phyloP scores from a whole-genome alignment of 2,329 filamentous ascomycete genomes.

The Aureobasidium sp. region DNA sequence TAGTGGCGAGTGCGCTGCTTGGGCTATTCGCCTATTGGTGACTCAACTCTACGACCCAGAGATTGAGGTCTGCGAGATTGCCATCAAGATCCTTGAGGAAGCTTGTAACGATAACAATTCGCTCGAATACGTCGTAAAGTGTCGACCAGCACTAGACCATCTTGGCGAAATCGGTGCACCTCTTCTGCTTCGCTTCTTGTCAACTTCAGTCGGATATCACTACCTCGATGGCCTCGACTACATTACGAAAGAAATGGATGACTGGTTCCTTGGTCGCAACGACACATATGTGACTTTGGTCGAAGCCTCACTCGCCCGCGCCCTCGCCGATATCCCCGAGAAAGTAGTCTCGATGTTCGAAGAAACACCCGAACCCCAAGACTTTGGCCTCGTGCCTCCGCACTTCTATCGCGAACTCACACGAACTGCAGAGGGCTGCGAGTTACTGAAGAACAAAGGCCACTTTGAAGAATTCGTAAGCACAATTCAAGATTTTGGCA shows the following conservation, averaged over 20 bases:
- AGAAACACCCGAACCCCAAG: conserved; percentile 37
- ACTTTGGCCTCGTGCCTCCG: conserved; percentile 64
- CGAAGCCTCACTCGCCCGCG: conserved; percentile 86
- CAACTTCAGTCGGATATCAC: conserved; percentile 93
- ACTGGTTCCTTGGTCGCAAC: conserved; percentile 96
- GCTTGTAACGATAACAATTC: conserved; percentile 88
- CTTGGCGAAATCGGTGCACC: conserved; percentile 94
- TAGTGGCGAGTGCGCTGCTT: conserved; percentile 66
- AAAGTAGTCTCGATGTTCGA: conserved; percentile 49
- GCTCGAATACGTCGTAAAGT: conserved; percentile 94
- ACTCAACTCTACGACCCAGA: conserved; percentile 97
- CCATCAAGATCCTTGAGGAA: conserved; percentile 95
- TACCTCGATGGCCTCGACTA: conserved; percentile 96
- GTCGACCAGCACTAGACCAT: conserved; percentile 86
- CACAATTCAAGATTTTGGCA: conserved; percentile 79
- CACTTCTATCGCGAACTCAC: conserved; percentile 97
- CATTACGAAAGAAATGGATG: conserved; percentile 99
- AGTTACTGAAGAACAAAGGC: conserved; percentile 79
- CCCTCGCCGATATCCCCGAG: conserved; percentile 57
- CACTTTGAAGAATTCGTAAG: conserved; percentile 91
- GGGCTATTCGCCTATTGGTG: conserved; percentile 95
- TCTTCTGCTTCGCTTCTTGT: conserved; percentile 81
- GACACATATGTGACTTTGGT: conserved; percentile 93
- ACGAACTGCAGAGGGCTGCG: conserved; percentile 84
- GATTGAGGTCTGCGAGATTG: conserved; percentile 90